Base-by-base conservation (phyloP, 2,329 filamentous ascomycete genomes). In the Alternaria gansuensis region DNA sequence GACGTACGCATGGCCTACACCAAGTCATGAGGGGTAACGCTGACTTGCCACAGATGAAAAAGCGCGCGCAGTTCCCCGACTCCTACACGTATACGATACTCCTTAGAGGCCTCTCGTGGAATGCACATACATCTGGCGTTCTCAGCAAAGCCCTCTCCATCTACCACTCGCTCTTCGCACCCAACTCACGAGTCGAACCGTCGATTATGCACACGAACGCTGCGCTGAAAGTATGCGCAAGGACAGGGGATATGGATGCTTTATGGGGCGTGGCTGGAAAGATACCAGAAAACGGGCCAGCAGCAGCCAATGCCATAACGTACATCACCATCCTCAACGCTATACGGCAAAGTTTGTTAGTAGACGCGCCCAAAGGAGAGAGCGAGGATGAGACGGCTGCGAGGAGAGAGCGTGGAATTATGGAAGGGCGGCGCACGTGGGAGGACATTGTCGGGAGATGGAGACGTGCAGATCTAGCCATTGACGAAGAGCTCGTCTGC, bases 141-240 rank as follows among this genome's bases (percentile, higher is more conserved):
- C 83, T 95, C 5, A 76, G 82, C 54, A 88, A 90, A 65, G 92
- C 92, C 0, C 77, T 93, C 44, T 85, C 86, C 58, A 82, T 97
- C 51, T 98, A 96, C 80, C 85, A 91, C 66, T 87, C 87, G 54
- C 90, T 98, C 79, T 83, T 84, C 37, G 83, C 82, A 4, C 83
- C 86, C 34, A 87, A 85, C 50, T 85, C 85, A 1, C 82, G 83
- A 7, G 82, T 96, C 50, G 83, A 88, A 64, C 90, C 91, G 14
- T 91, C 88, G 66, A 90, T 89, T 34, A 90, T 92, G 56, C 95
- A 98, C 72, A 87, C 91, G 63, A 99, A 99, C 74, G 91, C 93
- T 9, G 87, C 93, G n/a, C 81, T 99, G 43, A 87, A 88, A 58
- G 90, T 95, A 8, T 98, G 93, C 75, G 85, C 89, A 46, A 84